Evolutionary conservation across 768 basidiomycete species (phyloP).

Genomic region (Auricularia auricula-judae): DNA sequence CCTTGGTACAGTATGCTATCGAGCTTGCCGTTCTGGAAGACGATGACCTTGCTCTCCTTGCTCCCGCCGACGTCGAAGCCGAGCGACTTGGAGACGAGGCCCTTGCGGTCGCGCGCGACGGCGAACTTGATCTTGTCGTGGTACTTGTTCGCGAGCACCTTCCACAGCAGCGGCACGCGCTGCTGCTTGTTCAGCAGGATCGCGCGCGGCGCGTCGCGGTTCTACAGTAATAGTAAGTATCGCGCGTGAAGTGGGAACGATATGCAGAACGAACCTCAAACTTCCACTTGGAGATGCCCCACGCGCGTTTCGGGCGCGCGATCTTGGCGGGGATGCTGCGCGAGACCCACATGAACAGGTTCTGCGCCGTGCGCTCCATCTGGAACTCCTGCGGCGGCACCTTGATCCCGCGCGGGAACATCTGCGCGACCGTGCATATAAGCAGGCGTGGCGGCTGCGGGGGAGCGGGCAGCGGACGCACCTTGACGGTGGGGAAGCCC

Average conservation of each 20-base stretch:
- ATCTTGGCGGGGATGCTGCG: slow-evolving; percentile 64
- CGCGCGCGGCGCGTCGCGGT: slow-evolving; percentile 37
- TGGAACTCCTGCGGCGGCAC: slow-evolving; percentile 56
- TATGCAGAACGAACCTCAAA: slow-evolving; percentile 40
- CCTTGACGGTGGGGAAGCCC: slow-evolving; percentile 92
- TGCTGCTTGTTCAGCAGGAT: slow-evolving; percentile 68
- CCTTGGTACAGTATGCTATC: slow-evolving; percentile 59
- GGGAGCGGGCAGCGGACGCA: slow-evolving; percentile 15
- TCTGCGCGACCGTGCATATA: slow-evolving; percentile 30
- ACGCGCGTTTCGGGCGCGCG: slow-evolving; percentile 35
- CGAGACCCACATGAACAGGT: slow-evolving; percentile 67
- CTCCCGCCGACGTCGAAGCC: slow-evolving; percentile 45
- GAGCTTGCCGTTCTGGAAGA: slow-evolving; percentile 53
- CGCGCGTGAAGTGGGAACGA: not conserved
- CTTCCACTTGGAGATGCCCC: slow-evolving; percentile 58
- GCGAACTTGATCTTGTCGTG: slow-evolving; percentile 50
- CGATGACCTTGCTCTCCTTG: slow-evolving; percentile 54
- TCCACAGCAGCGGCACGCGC: slow-evolving; percentile 70
- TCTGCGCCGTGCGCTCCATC: slow-evolving; percentile 57
- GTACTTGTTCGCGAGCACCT: slow-evolving; percentile 66
- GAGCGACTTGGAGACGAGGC: slow-evolving; percentile 42
- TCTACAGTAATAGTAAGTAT: slow-evolving; percentile 14
- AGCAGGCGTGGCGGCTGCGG: too few species aligned
- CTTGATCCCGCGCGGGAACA: slow-evolving; percentile 69
- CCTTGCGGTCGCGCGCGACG: slow-evolving; percentile 55